These are phyloP conservation scores for Fraxinus americana DNA, from an alignment of 257 asterid species.

Conservation along the genomic window DNA sequence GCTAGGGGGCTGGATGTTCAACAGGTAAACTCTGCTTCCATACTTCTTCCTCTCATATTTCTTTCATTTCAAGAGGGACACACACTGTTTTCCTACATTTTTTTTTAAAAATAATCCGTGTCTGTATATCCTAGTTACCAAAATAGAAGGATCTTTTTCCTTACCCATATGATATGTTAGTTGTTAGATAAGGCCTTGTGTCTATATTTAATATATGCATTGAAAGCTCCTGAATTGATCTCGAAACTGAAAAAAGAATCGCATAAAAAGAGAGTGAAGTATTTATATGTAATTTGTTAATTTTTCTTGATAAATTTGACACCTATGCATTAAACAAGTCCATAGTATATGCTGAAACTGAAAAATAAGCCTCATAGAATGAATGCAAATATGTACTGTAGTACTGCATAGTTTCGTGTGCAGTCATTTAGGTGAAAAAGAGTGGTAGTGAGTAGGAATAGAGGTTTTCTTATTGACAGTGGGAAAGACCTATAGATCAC, in stretches of 20 bases:
- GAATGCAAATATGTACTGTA: too few species aligned
- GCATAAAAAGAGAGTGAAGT: not conserved
- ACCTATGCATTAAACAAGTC: not conserved
- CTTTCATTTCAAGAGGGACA: not conserved
- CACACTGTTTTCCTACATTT: not conserved
- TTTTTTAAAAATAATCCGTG: too few species aligned
- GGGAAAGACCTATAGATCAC: too few species aligned
- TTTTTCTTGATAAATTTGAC: not conserved
- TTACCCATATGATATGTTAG: not conserved
- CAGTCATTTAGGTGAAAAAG: too few species aligned
- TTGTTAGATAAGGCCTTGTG: not conserved
- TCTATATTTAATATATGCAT: not conserved
- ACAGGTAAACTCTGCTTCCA: constrained; percentile 54
- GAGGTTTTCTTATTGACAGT: too few species aligned
- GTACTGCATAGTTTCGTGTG: too few species aligned
- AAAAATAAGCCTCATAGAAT: not conserved
- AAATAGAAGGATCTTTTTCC: not conserved
- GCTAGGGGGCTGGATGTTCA: constrained; percentile 98
- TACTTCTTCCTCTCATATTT: not conserved
- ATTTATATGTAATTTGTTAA: not conserved
- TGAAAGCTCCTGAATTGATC: not conserved
- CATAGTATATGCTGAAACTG: not conserved
- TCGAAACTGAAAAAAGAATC: not conserved
- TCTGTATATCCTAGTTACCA: not conserved
- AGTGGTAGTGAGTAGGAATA: too few species aligned